Evolutionary conservation across 2,329 filamentous ascomycete species (phyloP).

Genomic region (Aspergillus sp.): DNA sequence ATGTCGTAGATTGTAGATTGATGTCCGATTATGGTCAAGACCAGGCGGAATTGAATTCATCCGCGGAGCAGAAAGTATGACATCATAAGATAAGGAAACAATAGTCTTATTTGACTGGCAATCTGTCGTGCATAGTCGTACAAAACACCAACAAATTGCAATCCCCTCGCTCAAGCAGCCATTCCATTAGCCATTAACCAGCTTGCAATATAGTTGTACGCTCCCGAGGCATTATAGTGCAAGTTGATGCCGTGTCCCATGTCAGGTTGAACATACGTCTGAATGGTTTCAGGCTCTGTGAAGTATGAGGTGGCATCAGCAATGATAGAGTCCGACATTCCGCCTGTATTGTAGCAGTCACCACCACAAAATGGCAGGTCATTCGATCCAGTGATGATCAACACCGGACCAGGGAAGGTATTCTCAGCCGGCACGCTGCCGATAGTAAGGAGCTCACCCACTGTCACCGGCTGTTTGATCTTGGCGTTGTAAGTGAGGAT

Average conservation of each 20-base stretch:
- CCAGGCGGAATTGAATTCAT: too few relatives aligned
- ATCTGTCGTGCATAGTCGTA: background rate
- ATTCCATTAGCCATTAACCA: background rate
- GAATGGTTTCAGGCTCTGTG: conserved; percentile 16
- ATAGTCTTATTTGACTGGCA: background rate
- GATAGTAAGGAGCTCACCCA: conserved; percentile 25
- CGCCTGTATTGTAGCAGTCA: conserved; percentile 23
- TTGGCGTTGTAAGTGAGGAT: conserved; percentile 16
- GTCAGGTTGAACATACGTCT: conserved; percentile 23
- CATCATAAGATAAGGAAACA: background rate
- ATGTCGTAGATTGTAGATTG: too few relatives aligned
- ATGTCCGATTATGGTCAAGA: too few relatives aligned
- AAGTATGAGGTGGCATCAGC: conserved; percentile 7
- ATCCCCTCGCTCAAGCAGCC: background rate
- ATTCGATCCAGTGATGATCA: conserved; percentile 22
- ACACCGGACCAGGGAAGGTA: conserved; percentile 22
- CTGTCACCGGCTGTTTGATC: conserved; percentile 23
- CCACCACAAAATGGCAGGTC: conserved; percentile 24
- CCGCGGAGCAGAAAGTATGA: too few relatives aligned
- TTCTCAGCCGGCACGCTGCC: conserved; percentile 8
- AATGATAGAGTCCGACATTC: conserved; percentile 11
- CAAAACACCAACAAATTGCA: background rate
- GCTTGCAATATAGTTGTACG: conserved; percentile 17
- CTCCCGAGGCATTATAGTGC: conserved; percentile 25
- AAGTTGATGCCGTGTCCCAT: conserved; percentile 28